Conservation (phyloP, 345 rosid genomes). For the Syzygium aqueum region DNA sequence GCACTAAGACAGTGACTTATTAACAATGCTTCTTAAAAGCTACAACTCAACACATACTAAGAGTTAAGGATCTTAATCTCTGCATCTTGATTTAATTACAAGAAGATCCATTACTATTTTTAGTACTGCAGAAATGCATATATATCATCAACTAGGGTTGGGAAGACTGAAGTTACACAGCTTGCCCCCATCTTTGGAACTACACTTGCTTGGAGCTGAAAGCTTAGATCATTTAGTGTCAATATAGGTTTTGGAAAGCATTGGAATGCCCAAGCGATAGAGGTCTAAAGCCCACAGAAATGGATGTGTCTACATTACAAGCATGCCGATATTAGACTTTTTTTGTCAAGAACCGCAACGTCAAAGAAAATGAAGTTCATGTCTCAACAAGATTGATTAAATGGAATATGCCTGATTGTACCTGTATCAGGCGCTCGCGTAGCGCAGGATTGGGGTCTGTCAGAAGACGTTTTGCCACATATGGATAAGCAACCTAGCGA, state of each 20-base stretch:
- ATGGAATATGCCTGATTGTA: slow-evolving; percentile 10
- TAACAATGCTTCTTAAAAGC: neutral
- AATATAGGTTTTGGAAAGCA: neutral
- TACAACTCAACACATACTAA: neutral
- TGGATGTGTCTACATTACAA: neutral
- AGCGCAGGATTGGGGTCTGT: slow-evolving; percentile 98
- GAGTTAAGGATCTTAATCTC: neutral
- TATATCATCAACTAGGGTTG: neutral
- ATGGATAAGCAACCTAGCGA: slow-evolving; percentile 91
- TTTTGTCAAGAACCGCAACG: neutral
- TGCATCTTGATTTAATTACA: neutral
- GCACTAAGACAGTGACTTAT: neutral
- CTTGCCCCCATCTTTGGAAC: neutral
- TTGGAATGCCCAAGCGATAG: neutral
- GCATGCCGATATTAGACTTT: neutral
- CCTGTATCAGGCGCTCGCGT: slow-evolving; percentile 95
- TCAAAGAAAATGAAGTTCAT: neutral
- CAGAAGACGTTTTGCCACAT: slow-evolving; percentile 89
- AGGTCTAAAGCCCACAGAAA: neutral
- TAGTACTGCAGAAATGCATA: neutral
- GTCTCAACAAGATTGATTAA: neutral
- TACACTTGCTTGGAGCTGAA: neutral
- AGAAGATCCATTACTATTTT: neutral
- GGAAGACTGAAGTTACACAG: neutral
- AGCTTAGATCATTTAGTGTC: neutral